Evolutionary conservation across 352 stramenopile species (phyloP), one percentile per base, ranked within the genome.

Genomic region (Phytophthora melonis): DNA sequence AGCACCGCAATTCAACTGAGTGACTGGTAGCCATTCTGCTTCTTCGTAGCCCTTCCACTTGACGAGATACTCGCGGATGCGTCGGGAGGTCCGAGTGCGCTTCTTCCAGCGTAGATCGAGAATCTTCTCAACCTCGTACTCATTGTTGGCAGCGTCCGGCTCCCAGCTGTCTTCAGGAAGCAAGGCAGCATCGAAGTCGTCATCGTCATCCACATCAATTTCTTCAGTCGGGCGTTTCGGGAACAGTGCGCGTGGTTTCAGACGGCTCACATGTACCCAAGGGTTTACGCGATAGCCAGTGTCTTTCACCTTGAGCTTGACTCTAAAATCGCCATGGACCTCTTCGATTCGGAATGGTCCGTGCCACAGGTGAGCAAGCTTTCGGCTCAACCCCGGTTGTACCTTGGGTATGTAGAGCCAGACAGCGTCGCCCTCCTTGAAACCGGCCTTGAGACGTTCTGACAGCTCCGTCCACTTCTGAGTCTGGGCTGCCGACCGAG

Each of bases 261-360:
- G 27, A 5, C 63, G 39, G 14, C 54, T 70, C 1, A 70, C 19
- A n/a, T 70, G 54, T 0, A 70, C 54, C 63, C 63, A 64, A 6
- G 63, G 30, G 1, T 72, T 62, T 1, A 72, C 57, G n/a, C 56
- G 32, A n/a, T 72, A 72, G 7, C 56, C 49, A 2, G 56, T 62
- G n/a, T 43, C 23, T 10, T 61, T 10, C 0, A 72, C 39, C 13
- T 41, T 66, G 2, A 66, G 49, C 19, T 45, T 58, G 4, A 72
- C 65, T 0, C 57, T 18, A 23, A 66, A 62, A 13, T 66, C 49
- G 9, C 67, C 56, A 13, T 50, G 30, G 0, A 67, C 60, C n/a
- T 72, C 57, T 27, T 50, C 19, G 5, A 71, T 71, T 19, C 64
- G 7, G 45, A 71, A 71, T 0, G 55, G 63, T 1, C 63, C 55